Percentiles rank a stretch among this genome's conserved stretches.
These are phyloP conservation scores for Rhododendron mucronatum DNA, from an alignment of 148 eudicot species.

Conservation along the genomic window DNA sequence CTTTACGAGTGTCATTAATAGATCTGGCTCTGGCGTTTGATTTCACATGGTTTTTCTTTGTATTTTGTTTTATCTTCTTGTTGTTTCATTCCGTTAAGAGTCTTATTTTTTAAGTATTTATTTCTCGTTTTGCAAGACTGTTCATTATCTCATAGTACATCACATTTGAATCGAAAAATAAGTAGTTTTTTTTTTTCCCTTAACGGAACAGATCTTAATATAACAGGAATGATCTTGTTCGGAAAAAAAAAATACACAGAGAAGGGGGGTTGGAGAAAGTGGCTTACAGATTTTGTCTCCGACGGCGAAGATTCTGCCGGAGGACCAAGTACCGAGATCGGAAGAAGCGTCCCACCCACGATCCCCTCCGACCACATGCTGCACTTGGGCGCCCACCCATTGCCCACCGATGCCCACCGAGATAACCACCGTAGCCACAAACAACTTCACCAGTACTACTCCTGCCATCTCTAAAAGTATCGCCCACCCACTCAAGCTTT, in stretches of 20 bases:
- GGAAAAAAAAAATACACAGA: not conserved
- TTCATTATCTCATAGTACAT: too few relatives aligned
- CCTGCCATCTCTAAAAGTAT: not conserved
- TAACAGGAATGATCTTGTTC: too few relatives aligned
- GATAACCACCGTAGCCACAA: not conserved
- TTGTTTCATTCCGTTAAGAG: too few relatives aligned
- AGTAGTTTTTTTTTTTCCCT: too few relatives aligned
- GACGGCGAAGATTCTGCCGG: constrained; percentile 45
- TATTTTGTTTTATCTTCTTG: too few relatives aligned
- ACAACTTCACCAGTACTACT: not conserved
- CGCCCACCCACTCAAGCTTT: not conserved
- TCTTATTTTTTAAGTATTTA: too few relatives aligned
- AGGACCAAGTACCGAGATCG: constrained; percentile 49
- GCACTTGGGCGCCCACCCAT: constrained; percentile 30
- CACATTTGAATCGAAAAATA: too few relatives aligned
- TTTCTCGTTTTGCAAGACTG: too few relatives aligned
- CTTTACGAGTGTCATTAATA: too few relatives aligned
- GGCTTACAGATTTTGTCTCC: constrained; percentile 68
- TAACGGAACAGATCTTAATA: too few relatives aligned
- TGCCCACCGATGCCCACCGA: constrained; percentile 16
- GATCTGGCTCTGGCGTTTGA: too few relatives aligned
- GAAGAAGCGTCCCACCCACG: constrained; percentile 51
- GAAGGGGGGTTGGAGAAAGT: not conserved
- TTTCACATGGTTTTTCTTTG: too few relatives aligned
- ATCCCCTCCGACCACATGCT: constrained; percentile 64